Evolutionary conservation across 148 eudicot species (phyloP).

Genomic region (Selenicereus undatus): DNA sequence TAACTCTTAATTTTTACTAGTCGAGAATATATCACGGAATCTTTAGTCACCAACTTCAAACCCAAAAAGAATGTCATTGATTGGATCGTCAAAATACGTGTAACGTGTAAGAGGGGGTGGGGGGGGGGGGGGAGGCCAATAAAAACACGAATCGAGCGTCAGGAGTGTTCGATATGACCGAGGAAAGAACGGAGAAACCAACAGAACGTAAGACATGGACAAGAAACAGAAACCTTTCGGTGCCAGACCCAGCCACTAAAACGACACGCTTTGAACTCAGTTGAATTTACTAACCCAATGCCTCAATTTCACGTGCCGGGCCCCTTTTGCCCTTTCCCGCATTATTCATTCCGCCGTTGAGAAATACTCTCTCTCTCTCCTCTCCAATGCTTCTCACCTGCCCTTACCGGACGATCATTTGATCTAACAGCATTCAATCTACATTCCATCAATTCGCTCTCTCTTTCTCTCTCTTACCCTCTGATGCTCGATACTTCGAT

Average conservation of each 20-base stretch:
- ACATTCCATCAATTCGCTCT: neutral
- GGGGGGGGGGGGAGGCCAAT: too few relatives aligned
- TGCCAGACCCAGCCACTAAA: neutral
- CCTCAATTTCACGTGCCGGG: neutral
- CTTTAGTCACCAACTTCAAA: too few relatives aligned
- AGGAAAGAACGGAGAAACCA: neutral
- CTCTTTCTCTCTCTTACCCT: constrained; percentile 1
- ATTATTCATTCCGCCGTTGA: neutral
- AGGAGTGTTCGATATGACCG: neutral
- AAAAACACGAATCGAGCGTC: too few relatives aligned
- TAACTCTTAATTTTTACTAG: too few relatives aligned
- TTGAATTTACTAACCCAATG: neutral
- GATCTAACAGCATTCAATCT: neutral
- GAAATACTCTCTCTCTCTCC: neutral
- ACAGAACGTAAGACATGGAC: too few relatives aligned
- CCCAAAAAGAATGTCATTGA: too few relatives aligned
- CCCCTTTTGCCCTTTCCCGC: neutral
- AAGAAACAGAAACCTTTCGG: neutral
- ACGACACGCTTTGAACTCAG: constrained; percentile 15
- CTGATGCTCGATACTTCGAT: constrained; percentile 14
- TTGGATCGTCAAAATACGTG: too few relatives aligned
- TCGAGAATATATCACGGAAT: too few relatives aligned
- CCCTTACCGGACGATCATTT: neutral
- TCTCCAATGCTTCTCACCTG: neutral
- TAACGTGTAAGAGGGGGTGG: too few relatives aligned